Base-by-base conservation (phyloP, 2,329 filamentous ascomycete genomes). In the Fusarium mundagurra region DNA sequence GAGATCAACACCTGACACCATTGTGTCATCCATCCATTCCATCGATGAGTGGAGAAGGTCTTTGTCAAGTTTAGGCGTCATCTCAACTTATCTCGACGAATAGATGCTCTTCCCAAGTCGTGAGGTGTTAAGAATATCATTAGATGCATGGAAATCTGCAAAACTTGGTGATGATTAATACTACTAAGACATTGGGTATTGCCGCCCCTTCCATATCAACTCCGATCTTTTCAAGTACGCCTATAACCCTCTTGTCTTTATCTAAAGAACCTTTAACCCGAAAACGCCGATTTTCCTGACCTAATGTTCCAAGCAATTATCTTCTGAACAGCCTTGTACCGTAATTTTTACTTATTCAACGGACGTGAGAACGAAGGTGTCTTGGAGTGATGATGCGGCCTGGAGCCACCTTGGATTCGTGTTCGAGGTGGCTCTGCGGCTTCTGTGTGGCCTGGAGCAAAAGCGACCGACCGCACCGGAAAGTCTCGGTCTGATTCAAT, bases 391-490 rank as follows among this genome's bases (percentile, higher is more conserved):
- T 68, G 45, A 17, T 54, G 47, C n/a, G 22, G 55, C 27, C 61
- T 73, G 27, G 14, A 50, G 43, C 79, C 79, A 14, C 64, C 77
- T 17, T 77, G 76, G 53, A 81, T 79, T 54, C 64, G 77, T 24
- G 76, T 78, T 54, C 73, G 70, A 7, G 76, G 72, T 12, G 76
- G 71, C 31, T 73, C 68, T n/a, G 66, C 17, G 20, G 64, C 50
- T 36, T 78, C 72, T 18, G 55, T 50, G 20, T 55, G 74, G 24
- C 45, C 61, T 13, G 67, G 44, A 31, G 59, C 53, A 38, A 72
- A 77, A n/a, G 60, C 69, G 9, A 57, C 45, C 12, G 71, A 58
- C n/a, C 65, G 62, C 18, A 63, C 39, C 12, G 73, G 61, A 36
- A 74, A 76, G 5, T 68, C 72, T 24, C 66, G 68, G 6, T 29